A percentile compares a stretch with the other conserved stretches of the same genome.
These are phyloP conservation scores for Diaporthe sp. DNA, from an alignment of 2,329 filamentous ascomycete genomes.

Conservation along the genomic window DNA sequence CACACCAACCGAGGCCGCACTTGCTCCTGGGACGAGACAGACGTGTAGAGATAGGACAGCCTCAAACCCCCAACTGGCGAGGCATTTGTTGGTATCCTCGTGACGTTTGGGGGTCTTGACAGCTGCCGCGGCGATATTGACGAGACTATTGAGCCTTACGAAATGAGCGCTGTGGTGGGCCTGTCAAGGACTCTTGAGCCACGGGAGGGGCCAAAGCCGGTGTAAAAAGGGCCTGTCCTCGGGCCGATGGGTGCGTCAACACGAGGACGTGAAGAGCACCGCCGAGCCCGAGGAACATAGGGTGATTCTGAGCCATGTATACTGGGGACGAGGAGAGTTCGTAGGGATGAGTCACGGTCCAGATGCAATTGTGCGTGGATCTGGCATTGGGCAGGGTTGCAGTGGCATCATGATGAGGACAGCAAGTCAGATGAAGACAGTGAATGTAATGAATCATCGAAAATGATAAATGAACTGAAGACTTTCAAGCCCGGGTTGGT, in stretches of 20 bases:
- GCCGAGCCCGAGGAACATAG: no score
- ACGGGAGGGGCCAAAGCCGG: no score
- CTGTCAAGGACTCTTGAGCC: conserved; percentile 10
- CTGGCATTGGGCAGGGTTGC: no score
- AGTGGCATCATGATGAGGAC: background rate
- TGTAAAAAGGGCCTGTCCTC: background rate
- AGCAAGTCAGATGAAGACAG: no score
- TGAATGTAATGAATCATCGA: background rate
- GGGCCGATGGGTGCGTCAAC: no score
- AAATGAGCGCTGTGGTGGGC: background rate
- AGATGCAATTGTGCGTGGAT: background rate
- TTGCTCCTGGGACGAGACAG: background rate
- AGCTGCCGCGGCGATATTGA: background rate
- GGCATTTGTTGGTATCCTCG: conserved; percentile 4
- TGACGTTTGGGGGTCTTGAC: background rate
- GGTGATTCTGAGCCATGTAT: no score
- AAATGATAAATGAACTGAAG: background rate
- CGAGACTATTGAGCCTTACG: background rate
- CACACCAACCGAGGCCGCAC: background rate
- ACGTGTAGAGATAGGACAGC: background rate
- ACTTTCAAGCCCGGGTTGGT: background rate
- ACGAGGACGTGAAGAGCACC: no score
- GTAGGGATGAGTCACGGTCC: background rate
- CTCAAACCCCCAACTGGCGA: background rate
- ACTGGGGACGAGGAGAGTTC: no score